phyloP scores from a whole-genome alignment of 2,329 filamentous ascomycete genomes.

The Calonectria crousiana region DNA sequence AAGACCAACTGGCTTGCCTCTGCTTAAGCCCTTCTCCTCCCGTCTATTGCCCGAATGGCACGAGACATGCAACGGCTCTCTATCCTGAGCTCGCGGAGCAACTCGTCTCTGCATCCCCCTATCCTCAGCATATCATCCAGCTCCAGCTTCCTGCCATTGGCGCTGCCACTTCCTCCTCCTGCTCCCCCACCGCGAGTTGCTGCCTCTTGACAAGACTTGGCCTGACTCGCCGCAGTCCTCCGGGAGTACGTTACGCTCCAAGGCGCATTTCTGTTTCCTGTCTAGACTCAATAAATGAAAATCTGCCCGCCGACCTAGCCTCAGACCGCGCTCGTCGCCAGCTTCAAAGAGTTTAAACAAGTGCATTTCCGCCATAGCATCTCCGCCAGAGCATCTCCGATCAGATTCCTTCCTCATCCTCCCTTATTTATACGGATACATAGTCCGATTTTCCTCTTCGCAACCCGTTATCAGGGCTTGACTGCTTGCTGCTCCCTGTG shows the following conservation, averaged over 20 bases:
- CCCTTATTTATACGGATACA: not conserved
- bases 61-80: constrained; percentile 56
- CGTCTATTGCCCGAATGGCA: constrained; percentile 54
- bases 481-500: not conserved
- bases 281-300: constrained; percentile 15
- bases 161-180: constrained; percentile 5
- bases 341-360: constrained; percentile 14
- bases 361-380: not conserved
- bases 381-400: not conserved
- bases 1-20: constrained; percentile 55
- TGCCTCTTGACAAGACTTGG: constrained; percentile 2
- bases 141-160: constrained; percentile 24
- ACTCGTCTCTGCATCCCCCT: constrained; percentile 33
- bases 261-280: constrained; percentile 12
- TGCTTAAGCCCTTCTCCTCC: constrained; percentile 42
- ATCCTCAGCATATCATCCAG: not conserved
- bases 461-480: not conserved
- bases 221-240: constrained; percentile 23
- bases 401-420: not conserved
- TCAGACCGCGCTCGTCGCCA: constrained; percentile 12
- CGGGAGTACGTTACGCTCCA: constrained; percentile 8
- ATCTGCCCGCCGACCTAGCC: constrained; percentile 4
- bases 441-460: not conserved
- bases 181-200: constrained; percentile 13
- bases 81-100: constrained; percentile 53